Conservation (phyloP, 2,329 filamentous ascomycete species). For the Cercospora brassicicola region DNA sequence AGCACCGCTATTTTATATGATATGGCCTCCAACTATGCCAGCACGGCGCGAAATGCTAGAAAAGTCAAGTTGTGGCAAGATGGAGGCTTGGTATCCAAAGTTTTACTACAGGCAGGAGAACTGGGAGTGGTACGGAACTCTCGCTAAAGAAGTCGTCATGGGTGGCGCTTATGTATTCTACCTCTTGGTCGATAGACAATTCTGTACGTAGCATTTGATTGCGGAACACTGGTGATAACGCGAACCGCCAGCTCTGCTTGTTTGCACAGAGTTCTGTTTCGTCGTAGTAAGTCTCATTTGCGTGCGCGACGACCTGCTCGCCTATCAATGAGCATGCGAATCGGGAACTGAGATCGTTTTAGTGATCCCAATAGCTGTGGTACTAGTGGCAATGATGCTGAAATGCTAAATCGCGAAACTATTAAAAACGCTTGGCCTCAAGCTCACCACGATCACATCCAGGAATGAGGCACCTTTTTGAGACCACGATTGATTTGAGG, state of each 20-base stretch:
- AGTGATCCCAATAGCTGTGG: not conserved
- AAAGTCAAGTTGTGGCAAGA: not conserved
- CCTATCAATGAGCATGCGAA: not conserved
- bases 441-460: not conserved
- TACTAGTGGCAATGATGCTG: not conserved
- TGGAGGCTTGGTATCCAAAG: slow-evolving; percentile 11
- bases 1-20: slow-evolving; percentile 6
- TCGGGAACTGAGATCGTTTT: not conserved
- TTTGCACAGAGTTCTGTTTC: too few relatives aligned
- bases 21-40: slow-evolving; percentile 7
- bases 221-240: too few relatives aligned
- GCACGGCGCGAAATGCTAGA: slow-evolving; percentile 6
- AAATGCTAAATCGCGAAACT: not conserved
- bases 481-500: not conserved
- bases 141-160: not conserved
- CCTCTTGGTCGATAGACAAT: not conserved
- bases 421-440: not conserved
- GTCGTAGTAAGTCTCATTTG: too few relatives aligned
- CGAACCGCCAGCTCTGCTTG: too few relatives aligned
- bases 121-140: not conserved
- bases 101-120: not conserved
- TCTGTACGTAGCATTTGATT: not conserved
- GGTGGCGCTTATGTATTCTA: slow-evolving; percentile 1
- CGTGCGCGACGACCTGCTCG: not conserved
- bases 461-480: not conserved